Percentiles rank a stretch among this genome's conserved stretches.
phyloP scores from a whole-genome alignment of 164 flowering plant genomes.

The Aristolochia californica region DNA sequence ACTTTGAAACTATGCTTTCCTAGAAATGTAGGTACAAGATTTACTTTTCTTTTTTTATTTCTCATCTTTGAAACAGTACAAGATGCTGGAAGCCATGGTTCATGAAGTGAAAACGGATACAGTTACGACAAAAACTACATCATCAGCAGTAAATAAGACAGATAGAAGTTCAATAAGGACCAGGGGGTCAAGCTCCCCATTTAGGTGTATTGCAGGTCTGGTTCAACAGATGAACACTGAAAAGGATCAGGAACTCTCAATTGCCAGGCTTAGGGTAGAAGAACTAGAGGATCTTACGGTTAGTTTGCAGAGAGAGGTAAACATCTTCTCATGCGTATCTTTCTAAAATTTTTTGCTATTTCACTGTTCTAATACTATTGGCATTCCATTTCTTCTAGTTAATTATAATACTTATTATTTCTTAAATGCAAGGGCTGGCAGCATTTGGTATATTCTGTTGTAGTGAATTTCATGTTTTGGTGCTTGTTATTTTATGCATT shows the following conservation, averaged over 20 bases:
- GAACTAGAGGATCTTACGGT: constrained; percentile 57
- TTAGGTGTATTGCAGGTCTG: constrained; percentile 66
- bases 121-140: constrained; percentile 18
- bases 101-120: constrained; percentile 36
- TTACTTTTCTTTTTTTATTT: background rate
- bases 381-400: no score
- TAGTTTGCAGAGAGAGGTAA: constrained; percentile 71
- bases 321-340: background rate
- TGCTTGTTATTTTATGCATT: no score
- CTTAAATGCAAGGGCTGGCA: no score
- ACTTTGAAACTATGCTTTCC: no score
- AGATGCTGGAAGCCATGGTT: constrained; percentile 64
- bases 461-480: no score
- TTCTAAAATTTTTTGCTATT: no score
- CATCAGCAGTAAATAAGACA: constrained; percentile 25
- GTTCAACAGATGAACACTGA: constrained; percentile 78
- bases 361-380: no score
- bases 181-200: constrained; percentile 87
- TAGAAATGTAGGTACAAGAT: no score
- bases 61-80: constrained; percentile 44
- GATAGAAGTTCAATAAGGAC: constrained; percentile 48
- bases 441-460: no score
- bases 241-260: constrained; percentile 66
- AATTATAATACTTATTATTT: no score
- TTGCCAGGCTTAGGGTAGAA: constrained; percentile 48